A percentile compares a stretch with the other conserved stretches of the same genome.
Conservation (phyloP, 1,139 yeast species). For the Pichia cactophila region DNA sequence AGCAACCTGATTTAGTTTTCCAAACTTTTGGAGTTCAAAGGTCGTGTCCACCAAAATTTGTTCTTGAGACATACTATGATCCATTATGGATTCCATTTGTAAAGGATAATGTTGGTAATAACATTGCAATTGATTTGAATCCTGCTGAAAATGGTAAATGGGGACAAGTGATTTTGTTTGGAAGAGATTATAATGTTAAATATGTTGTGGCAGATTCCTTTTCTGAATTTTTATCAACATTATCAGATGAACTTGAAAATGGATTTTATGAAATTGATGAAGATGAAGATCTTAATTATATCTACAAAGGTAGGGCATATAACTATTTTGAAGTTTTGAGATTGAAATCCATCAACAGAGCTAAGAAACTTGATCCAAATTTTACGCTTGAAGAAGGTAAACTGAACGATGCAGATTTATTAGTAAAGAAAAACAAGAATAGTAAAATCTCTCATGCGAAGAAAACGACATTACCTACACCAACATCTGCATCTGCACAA, state of each 20-base stretch:
- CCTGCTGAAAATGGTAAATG: conserved; percentile 55
- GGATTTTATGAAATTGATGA: conserved; percentile 49
- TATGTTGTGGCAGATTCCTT: conserved; percentile 50
- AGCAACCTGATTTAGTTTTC: conserved; percentile 6
- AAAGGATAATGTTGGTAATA: conserved; percentile 53
- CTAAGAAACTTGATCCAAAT: conserved; percentile 12
- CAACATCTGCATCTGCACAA: not conserved
- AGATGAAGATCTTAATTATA: conserved; percentile 41
- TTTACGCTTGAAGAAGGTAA: conserved; percentile 8
- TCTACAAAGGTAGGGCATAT: conserved; percentile 40
- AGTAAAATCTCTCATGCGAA: not conserved
- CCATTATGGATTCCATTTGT: conserved; percentile 56
- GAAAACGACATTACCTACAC: not conserved
- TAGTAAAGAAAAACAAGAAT: conserved; percentile 5
- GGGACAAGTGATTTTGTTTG: conserved; percentile 59
- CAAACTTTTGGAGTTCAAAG: conserved; percentile 38
- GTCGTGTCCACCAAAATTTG: conserved; percentile 50
- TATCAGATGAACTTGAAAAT: conserved; percentile 44
- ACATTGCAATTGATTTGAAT: conserved; percentile 53
- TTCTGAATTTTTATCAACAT: conserved; percentile 45
- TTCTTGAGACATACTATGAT: conserved; percentile 49
- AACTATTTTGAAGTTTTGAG: conserved; percentile 48
- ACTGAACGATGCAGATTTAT: conserved; percentile 12
- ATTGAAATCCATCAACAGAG: conserved; percentile 24
- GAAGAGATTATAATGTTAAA: conserved; percentile 58